Base-by-base conservation (phyloP, 345 rosid species). In the Salix exigua region DNA sequence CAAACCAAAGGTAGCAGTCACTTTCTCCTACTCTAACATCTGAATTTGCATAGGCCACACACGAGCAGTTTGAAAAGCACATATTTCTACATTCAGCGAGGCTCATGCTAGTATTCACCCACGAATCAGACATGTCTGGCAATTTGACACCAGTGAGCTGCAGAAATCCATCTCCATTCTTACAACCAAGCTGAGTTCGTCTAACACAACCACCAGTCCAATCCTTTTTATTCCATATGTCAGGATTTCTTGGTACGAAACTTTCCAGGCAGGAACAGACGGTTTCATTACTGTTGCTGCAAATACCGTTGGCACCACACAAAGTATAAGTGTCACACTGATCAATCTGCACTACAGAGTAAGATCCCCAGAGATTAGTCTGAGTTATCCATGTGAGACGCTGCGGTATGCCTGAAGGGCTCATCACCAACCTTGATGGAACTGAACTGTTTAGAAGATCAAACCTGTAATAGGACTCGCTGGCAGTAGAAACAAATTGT, bases 1-100 rank as follows among this genome's bases (percentile, higher is more conserved):
- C 33, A 16, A 74, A 74, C 82, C 82, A 79, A 0, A 68, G 74
- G 63, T 68, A 69, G 51, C 82, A 74, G 42, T 78, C 82, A 48
- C 66, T 62, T 62, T 74, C 75, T 58, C 70, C 71, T 19, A 12
- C 44, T 73, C 48, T 66, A 28, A 79, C 40, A 70, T 74, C 74
- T 28, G 62, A 70, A 79, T 69, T 68, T 73, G 78, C 62, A 62
- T 68, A 79, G n/a, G 74, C 78, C 12, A 8, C 75, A 53, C 82
- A 79, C 4, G 38, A 40, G 53, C 82, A 74, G 64, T 79, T 74
- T 2, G 51, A 44, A 28, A 58, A 35, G 40, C 82, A 79, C n/a
- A 35, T 23, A 23, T 73, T 13, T 31, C 37, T 12, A 44, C 82
- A 79, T 68, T 74, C 42, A 23, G 4, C 28, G 6, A 70, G 82